Base-by-base conservation (phyloP, 2,329 filamentous ascomycete species). In the Helotiales sp. region DNA sequence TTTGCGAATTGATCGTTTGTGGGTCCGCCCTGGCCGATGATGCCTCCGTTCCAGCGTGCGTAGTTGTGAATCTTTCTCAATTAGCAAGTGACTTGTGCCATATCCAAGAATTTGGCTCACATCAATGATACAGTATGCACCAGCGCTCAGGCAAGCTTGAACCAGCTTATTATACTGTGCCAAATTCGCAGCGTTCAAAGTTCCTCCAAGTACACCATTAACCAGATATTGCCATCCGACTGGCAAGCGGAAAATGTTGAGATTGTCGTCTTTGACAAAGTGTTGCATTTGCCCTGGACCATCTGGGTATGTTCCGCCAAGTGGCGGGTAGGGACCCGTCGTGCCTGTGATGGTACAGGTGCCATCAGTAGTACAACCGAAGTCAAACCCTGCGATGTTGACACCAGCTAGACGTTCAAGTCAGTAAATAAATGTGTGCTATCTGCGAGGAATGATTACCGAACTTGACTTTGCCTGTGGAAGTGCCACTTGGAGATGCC, bases 11-110 rank as follows among this genome's bases (percentile, higher is more conserved):
- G 60, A 72, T 78, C 80, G 67, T 88, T 78, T 0, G 78, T 79
- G 0, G 84, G 84, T 0, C 84, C 86, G 25, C 84, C 85, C 67
- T 89, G 85, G 1, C 86, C 86, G 55, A 89, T 80, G 62, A 89
- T 83, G 2, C 72, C 71, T 12, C 81, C 81, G 62, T 89, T 80
- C 77, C 81, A 88, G 51, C 85, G 77, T 0, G 79, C 84, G 71
- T 70, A 55, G 30, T 55, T 55, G 24, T 55, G 52, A 46, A 55
- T 55, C 29, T 51, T 34, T 6, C 2, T 17, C 22, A 34, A 15
- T 51, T 19, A 51, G 48, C 48, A 33, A 19, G 3, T 2, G 9
- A 6, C 9, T 17, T 7, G 24, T 34, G 6, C 24, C 8, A 13
- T 5, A 3, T 19, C 12, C 4, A 22, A 27, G 19, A 33, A 24